A percentile compares a stretch with the other conserved stretches of the same genome.
Evolutionary conservation across 768 basidiomycete species (phyloP).

Genomic region (Arthromyces matolae): DNA sequence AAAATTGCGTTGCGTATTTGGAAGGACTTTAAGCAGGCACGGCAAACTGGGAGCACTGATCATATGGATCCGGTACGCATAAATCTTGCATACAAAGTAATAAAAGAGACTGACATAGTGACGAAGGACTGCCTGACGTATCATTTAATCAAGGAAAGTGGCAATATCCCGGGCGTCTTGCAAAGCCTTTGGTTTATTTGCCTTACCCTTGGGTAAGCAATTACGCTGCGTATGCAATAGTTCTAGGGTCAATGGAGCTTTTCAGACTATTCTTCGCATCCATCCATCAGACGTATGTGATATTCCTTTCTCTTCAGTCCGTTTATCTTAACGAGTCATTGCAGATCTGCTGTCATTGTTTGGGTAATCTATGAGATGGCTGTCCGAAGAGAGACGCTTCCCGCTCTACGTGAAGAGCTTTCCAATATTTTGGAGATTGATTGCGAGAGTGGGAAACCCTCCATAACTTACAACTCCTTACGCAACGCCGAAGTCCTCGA

Average conservation of each 20-base stretch:
- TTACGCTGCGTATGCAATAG: background rate
- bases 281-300: constrained; percentile 7
- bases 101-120: background rate
- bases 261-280: constrained; percentile 6
- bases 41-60: constrained; percentile 3
- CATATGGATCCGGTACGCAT: constrained; percentile 8
- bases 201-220: constrained; percentile 5
- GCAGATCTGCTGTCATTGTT: constrained; percentile 5
- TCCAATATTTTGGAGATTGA: constrained; percentile 1
- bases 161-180: constrained; percentile 3
- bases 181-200: constrained; percentile 7
- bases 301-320: background rate
- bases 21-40: constrained; percentile 4
- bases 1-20: constrained; percentile 6
- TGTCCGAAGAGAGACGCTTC: background rate
- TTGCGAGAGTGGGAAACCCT: background rate
- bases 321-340: too few relatives aligned
- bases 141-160: constrained; percentile 1
- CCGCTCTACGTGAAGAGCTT: constrained; percentile 4
- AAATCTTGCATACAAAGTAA: too few relatives aligned
- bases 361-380: constrained; percentile 11
- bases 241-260: background rate
- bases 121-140: constrained; percentile 7
- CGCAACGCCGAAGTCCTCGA: constrained; percentile 8
- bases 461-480: constrained; percentile 5